These are phyloP conservation scores for Termitomyces bulborhizus DNA, from an alignment of 768 basidiomycete species.

Conservation along the genomic window DNA sequence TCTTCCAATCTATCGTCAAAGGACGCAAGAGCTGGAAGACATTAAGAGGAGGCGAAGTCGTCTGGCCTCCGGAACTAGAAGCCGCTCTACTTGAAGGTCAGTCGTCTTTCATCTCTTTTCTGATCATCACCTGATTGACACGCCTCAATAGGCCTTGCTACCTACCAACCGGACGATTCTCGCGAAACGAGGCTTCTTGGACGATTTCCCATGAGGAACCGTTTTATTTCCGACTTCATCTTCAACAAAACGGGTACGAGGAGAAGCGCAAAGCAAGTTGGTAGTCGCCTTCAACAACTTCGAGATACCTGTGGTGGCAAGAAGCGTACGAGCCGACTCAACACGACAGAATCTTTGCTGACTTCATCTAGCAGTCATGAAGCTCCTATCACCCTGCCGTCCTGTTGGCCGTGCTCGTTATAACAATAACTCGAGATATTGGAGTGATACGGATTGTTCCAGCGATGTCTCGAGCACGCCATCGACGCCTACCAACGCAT, in stretches of 20 bases:
- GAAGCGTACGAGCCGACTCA: constrained; percentile 42
- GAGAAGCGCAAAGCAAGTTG: constrained; percentile 74
- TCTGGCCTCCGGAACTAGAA: constrained; percentile 79
- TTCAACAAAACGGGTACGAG: constrained; percentile 60
- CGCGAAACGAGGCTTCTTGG: constrained; percentile 68
- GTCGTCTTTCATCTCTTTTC: not conserved
- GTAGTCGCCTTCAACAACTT: constrained; percentile 74
- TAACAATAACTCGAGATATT: constrained; percentile 16
- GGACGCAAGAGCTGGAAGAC: constrained; percentile 76
- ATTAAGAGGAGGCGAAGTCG: constrained; percentile 62
- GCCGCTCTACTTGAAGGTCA: constrained; percentile 71
- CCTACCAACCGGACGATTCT: constrained; percentile 67
- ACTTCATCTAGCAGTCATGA: constrained; percentile 33
- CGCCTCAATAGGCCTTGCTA: constrained; percentile 49
- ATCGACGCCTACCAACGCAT: constrained; percentile 31
- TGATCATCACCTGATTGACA: not conserved
- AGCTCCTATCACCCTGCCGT: constrained; percentile 35
- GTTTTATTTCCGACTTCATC: constrained; percentile 78
- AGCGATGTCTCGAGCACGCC: constrained; percentile 35
- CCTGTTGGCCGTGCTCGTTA: constrained; percentile 14
- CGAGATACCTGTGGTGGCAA: constrained; percentile 70
- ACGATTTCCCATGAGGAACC: constrained; percentile 73
- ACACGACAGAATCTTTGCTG: constrained; percentile 1
- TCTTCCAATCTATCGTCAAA: constrained; percentile 60
- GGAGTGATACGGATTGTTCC: constrained; percentile 29